These are phyloP conservation scores for Kondoa malvinella DNA, from an alignment of 768 basidiomycete species.

Conservation along the genomic window DNA sequence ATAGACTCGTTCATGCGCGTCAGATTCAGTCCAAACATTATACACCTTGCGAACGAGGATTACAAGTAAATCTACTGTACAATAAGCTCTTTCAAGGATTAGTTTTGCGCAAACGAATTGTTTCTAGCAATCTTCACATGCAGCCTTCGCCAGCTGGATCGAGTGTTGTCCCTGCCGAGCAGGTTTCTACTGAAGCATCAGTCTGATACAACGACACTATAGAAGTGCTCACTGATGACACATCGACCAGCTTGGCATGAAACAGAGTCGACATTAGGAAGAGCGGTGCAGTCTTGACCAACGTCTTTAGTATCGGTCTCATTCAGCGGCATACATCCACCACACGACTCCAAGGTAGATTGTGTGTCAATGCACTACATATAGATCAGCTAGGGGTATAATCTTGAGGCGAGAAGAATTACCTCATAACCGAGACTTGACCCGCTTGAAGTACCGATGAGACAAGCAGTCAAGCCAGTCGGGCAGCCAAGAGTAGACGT, in stretches of 20 bases:
- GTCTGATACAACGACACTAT: too few relatives aligned
- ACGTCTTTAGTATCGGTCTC: slow-evolving; percentile 30
- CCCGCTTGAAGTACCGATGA: slow-evolving; percentile 4
- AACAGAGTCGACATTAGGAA: slow-evolving; percentile 50
- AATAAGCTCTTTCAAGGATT: too few relatives aligned
- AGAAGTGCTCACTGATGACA: slow-evolving; percentile 29
- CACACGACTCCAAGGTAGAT: slow-evolving; percentile 52
- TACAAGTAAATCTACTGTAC: too few relatives aligned
- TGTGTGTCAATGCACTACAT: slow-evolving; percentile 41
- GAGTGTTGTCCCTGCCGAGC: too few relatives aligned
- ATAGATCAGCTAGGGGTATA: not conserved
- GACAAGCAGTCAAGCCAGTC: slow-evolving; percentile 15
- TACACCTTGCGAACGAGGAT: too few relatives aligned
- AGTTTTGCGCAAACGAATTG: too few relatives aligned
- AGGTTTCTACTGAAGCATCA: too few relatives aligned
- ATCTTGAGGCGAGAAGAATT: not conserved
- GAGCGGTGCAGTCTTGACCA: slow-evolving; percentile 56
- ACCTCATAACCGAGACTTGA: slow-evolving; percentile 17
- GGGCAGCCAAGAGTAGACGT: slow-evolving; percentile 11
- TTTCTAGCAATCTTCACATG: too few relatives aligned
- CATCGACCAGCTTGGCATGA: slow-evolving; percentile 41
- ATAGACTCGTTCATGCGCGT: too few relatives aligned
- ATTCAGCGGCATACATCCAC: slow-evolving; percentile 45
- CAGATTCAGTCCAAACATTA: too few relatives aligned
- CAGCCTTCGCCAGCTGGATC: too few relatives aligned